Conservation (phyloP, 805 yeast genomes). For the Wickerhamomyces pijperi region DNA sequence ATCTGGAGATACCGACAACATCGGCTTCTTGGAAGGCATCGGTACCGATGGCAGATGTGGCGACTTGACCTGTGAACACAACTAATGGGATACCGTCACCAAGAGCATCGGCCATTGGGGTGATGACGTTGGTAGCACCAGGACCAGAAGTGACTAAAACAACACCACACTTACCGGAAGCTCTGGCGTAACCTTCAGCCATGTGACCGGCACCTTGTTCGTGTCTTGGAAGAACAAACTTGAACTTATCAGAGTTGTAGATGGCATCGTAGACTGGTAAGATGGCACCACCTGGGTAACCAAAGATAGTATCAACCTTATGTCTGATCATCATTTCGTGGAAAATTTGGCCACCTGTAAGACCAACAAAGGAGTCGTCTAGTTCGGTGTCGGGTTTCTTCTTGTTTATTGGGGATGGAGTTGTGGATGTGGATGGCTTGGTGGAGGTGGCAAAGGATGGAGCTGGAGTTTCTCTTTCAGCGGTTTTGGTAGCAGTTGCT, state of each 20-base stretch:
- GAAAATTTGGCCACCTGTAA: conserved; percentile 97
- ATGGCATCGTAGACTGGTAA: conserved; percentile 97
- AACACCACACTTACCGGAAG: conserved; percentile 92
- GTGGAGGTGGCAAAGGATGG: conserved; percentile 16
- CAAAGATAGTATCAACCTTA: conserved; percentile 90
- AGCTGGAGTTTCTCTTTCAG: conserved; percentile 17
- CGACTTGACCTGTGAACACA: conserved; percentile 95
- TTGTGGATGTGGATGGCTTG: conserved; percentile 3
- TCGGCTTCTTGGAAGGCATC: conserved; percentile 99
- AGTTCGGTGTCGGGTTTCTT: conserved; percentile 19
- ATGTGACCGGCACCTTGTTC: conserved; percentile 99
- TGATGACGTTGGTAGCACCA: conserved; percentile 95
- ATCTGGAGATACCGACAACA: conserved; percentile 89
- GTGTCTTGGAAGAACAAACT: conserved; percentile 87
- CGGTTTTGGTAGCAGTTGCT: conserved; percentile 1
- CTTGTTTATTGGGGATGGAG: conserved; percentile 2
- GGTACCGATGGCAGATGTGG: conserved; percentile 91
- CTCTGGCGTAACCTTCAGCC: conserved; percentile 99
- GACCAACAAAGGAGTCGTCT: conserved; percentile 87
- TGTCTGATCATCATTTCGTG: conserved; percentile 98
- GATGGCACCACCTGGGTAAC: conserved; percentile 99
- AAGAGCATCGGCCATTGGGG: conserved; percentile 97
- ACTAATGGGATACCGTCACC: conserved; percentile 97
- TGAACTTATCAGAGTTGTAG: conserved; percentile 79
- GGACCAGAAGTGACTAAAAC: conserved; percentile 99